phyloP scores from a whole-genome alignment of 2,329 filamentous ascomycete species.

The Beauveria australis region DNA sequence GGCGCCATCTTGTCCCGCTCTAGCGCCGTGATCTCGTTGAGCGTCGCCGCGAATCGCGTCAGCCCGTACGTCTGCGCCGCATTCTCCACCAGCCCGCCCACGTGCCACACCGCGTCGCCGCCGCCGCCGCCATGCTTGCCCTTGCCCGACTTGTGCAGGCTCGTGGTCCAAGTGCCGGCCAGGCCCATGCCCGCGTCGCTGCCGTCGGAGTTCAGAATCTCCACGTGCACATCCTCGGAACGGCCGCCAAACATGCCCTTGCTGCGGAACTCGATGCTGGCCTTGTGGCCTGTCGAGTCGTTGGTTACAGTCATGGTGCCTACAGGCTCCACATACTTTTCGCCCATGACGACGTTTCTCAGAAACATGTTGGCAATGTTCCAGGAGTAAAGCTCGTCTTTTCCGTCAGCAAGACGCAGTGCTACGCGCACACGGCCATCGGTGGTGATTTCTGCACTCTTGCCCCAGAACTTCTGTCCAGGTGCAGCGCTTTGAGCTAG shows the following conservation, averaged over 20 bases:
- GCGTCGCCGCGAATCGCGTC: conserved; percentile 72
- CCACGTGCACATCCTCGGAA: conserved; percentile 78
- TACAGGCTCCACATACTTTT: conserved; percentile 95
- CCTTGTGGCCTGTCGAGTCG: conserved; percentile 75
- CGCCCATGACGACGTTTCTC: conserved; percentile 92
- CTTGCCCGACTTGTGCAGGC: conserved; percentile 57
- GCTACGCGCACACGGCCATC: conserved; percentile 78
- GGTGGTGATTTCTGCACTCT: conserved; percentile 87
- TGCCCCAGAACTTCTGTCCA: conserved; percentile 97
- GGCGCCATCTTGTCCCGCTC: conserved; percentile 67
- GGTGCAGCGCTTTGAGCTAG: conserved; percentile 82
- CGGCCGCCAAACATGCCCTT: conserved; percentile 97
- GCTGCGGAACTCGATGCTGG: conserved; percentile 81
- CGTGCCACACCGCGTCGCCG: conserved; percentile 68
- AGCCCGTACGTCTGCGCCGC: conserved; percentile 77
- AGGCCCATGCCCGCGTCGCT: conserved; percentile 59
- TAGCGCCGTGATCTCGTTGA: conserved; percentile 81
- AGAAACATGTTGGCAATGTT: conserved; percentile 81
- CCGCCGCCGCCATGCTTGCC: conserved; percentile 43
- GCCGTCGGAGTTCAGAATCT: conserved; percentile 61
- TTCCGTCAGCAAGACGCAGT: conserved; percentile 56
- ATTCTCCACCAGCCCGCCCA: conserved; percentile 69
- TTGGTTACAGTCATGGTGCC: conserved; percentile 81
- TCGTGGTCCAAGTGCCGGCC: conserved; percentile 75
- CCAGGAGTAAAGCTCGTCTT: conserved; percentile 83